A percentile compares a stretch with the other conserved stretches of the same genome.
These are phyloP conservation scores for Arthrobotrys megalospora DNA, from an alignment of 2,329 filamentous ascomycete genomes.

Conservation along the genomic window DNA sequence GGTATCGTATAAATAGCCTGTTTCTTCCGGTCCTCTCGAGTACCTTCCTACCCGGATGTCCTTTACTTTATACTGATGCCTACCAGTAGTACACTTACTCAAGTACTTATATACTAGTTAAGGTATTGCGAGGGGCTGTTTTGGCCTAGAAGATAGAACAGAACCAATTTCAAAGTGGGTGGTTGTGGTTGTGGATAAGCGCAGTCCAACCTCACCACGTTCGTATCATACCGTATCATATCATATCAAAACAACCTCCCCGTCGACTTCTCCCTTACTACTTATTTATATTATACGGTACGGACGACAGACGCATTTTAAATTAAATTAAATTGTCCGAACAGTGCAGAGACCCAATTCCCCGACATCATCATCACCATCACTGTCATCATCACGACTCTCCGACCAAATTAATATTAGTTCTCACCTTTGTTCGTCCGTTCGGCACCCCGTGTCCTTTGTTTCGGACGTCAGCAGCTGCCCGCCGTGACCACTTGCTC, in stretches of 20 bases:
- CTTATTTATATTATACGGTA: too few species aligned
- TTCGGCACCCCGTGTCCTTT: slow-evolving; percentile 36
- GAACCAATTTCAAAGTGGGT: too few species aligned
- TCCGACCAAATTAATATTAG: background rate
- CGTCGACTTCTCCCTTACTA: background rate
- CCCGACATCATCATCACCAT: background rate
- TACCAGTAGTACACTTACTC: too few species aligned
- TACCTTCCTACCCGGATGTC: too few species aligned
- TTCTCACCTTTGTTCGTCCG: background rate
- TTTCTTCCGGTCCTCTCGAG: too few species aligned
- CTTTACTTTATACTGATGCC: too few species aligned
- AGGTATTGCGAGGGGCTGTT: too few species aligned
- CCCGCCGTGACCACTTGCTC: slow-evolving; percentile 19
- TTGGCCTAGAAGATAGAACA: too few species aligned
- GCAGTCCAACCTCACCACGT: background rate
- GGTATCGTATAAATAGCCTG: too few species aligned
- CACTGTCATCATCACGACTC: background rate
- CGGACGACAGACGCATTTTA: background rate
- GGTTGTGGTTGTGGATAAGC: too few species aligned
- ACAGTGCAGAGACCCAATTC: background rate
- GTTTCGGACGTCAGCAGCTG: slow-evolving; percentile 32
- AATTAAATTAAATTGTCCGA: background rate
- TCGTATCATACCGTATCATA: background rate
- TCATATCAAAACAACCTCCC: slow-evolving; percentile 14
- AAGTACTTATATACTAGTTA: too few species aligned